These are phyloP conservation scores for Effrenium voratum DNA, from an alignment of 73 alveolate genomes.

Conservation along the genomic window DNA sequence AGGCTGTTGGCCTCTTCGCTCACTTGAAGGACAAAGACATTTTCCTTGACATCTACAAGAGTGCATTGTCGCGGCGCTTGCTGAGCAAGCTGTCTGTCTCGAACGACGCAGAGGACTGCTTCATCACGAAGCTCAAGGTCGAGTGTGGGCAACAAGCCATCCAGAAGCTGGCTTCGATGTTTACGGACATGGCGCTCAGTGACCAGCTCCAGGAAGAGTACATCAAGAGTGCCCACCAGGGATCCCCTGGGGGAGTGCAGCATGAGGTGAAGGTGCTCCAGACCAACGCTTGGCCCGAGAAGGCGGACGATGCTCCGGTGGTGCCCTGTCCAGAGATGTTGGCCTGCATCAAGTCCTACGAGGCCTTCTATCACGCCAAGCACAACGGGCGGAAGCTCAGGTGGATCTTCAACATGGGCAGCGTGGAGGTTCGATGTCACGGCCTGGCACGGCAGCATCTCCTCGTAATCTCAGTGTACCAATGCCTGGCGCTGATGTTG, in stretches of 20 bases:
- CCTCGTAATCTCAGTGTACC: conserved; percentile 72
- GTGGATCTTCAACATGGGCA: conserved; percentile 91
- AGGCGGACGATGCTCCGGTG: conserved; percentile 74
- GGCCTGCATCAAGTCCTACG: conserved; percentile 65
- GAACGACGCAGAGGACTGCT: conserved; percentile 90
- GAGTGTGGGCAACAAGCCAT: conserved; percentile 93
- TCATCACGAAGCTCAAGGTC: conserved; percentile 86
- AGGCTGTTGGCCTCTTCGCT: conserved; percentile 43
- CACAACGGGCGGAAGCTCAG: conserved; percentile 88
- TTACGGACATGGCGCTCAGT: conserved; percentile 85
- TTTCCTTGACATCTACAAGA: conserved; percentile 94
- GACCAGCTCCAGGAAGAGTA: conserved; percentile 92
- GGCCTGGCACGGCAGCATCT: conserved; percentile 79
- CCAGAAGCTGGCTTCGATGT: conserved; percentile 89
- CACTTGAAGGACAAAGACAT: conserved; percentile 93
- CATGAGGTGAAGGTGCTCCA: conserved; percentile 91
- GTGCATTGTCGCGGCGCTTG: conserved; percentile 85
- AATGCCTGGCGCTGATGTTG: conserved; percentile 71
- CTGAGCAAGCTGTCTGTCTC: conserved; percentile 84
- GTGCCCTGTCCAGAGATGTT: conserved; percentile 77
- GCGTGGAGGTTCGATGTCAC: conserved; percentile 63
- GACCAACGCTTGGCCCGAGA: conserved; percentile 93
- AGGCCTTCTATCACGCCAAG: conserved; percentile 68
- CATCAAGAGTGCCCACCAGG: conserved; percentile 55
- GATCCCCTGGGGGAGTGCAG: conserved; percentile 78